phyloP scores from a whole-genome alignment of 1,284 basidiomycete species.

The Puccinia polysora region DNA sequence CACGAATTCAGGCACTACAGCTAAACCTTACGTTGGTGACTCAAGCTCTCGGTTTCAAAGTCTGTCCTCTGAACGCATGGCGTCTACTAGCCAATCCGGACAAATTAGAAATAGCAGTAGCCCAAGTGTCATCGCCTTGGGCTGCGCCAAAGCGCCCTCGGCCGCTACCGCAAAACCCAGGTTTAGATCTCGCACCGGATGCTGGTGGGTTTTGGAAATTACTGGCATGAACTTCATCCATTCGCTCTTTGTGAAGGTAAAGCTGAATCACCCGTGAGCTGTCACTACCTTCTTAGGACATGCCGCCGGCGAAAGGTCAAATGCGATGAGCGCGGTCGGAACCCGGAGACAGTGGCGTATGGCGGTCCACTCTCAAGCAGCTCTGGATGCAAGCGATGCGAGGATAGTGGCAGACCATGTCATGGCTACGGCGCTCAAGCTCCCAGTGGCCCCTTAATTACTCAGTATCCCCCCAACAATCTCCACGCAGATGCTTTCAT shows the following conservation, averaged over 20 bases:
- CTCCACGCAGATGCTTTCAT: not conserved
- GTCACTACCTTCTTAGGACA: constrained; percentile 15
- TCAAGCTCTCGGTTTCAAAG: constrained; percentile 10
- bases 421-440: constrained; percentile 41
- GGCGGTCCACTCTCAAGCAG: constrained; percentile 30
- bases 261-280: not conserved
- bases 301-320: constrained; percentile 40
- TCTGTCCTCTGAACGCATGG: constrained; percentile 28
- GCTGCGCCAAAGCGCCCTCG: constrained; percentile 20
- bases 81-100: constrained; percentile 30
- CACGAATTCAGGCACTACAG: constrained; percentile 6
- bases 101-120: constrained; percentile 36
- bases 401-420: constrained; percentile 41
- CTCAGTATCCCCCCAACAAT: constrained; percentile 11
- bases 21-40: constrained; percentile 7
- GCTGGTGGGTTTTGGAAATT: constrained; percentile 20
- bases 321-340: constrained; percentile 42
- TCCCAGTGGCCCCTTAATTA: constrained; percentile 11
- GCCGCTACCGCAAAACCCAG: constrained; percentile 27
- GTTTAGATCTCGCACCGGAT: constrained; percentile 42
- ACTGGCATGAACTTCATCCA: not conserved
- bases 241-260: not conserved
- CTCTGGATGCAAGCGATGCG: constrained; percentile 33
- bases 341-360: constrained; percentile 40
- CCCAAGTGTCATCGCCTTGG: constrained; percentile 27